Base-by-base conservation (phyloP, 2,329 filamentous ascomycete genomes). In the Hymenoscyphus salicellus region DNA sequence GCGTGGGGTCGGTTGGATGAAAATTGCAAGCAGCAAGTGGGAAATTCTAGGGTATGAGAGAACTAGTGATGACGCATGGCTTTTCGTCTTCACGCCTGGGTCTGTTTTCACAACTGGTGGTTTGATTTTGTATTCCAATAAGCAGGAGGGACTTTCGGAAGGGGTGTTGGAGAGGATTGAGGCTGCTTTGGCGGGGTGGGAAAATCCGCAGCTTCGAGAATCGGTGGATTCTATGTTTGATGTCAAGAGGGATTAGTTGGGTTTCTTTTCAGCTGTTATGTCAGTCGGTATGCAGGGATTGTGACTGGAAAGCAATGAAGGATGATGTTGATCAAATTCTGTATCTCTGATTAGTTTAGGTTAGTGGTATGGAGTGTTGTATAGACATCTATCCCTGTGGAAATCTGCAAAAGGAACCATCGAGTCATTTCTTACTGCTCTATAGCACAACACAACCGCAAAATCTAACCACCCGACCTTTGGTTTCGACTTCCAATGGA, bases 61-160 rank as follows among this genome's bases (percentile, higher is more conserved):
- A 11, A 20, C 28, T n/a, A 17, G n/a, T 30, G 55, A n/a, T 3
- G 28, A 57, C n/a, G 55, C 28, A 8, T 57, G 55, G 55, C 55
- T 57, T 57, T n/a, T 57, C 28, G 55, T 57, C 10, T 57, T n/a
- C 28, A 57, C 55, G 17, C 55, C 28, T 7, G 55, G 55, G 20
- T 57, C 55, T 10, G 33, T 57, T 10, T 33, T 57, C 28, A 57
- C 55, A 32, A 57, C 28, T 5, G 55, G 55, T n/a, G 55, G 55
- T 4, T 36, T 57, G 55, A 57, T 57, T 57, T n/a, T 57, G n/a
- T 57, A 57, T 20, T 57, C 55, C 7, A 57, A 36, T 10, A 57
- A 14, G 7, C 32, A 36, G 7, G 32, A 32, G 16, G 55, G 55
- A 11, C 55, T 57, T 32, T 3, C 28, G 11, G 6, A 33, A 16